Evolutionary conservation across 352 stramenopile genomes (phyloP), one percentile per base, ranked within the genome.

Genomic region (Peronospora belbahrii): DNA sequence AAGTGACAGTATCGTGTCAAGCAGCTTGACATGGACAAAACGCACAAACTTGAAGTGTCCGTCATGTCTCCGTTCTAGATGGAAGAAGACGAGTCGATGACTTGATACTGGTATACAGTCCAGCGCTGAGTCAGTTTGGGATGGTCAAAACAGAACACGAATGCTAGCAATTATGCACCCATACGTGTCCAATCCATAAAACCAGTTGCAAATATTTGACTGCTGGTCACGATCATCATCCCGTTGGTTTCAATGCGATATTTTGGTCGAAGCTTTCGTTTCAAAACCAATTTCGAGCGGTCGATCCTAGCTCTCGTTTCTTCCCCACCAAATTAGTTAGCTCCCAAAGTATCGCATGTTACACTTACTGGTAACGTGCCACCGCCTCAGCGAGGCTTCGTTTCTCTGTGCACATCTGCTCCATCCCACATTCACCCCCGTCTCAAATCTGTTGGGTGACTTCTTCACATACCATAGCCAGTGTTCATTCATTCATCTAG

Each of bases 1-100:
- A n/a, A n/a, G n/a, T n/a, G n/a, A 24, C 41, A 85, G 57, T 86
- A 86, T 51, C 62, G 85, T 42, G 50, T 65, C 24, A 85, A 85
- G 50, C 72, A 88, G 37, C 85, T 86, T 35, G 72, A 85, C 55
- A 71, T 67, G 15, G 65, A 85, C 40, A 62, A 82, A 23, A 86
- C 67, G 73, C n/a, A n/a, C n/a, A n/a, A n/a, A n/a, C n/a, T n/a
- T 81, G 4, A 25, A 8, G 18, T 24, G n/a, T 27, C n/a, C n/a
- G 9, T 27, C 23, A 27, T 4, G 71, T 52, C 75, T 11, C 69
- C 73, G 11, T 85, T 83, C 58, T 85, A 58, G 42, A 10, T 53
- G 17, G 14, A 15, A 23, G 30, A 41, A 45, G 32, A 48, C 40
- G 24, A 36, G 5, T 25, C 37, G 19, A 42, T 60, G 32, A 30